Base-by-base conservation (phyloP, 2,329 filamentous ascomycete species). In the Aspergillus terreus region DNA sequence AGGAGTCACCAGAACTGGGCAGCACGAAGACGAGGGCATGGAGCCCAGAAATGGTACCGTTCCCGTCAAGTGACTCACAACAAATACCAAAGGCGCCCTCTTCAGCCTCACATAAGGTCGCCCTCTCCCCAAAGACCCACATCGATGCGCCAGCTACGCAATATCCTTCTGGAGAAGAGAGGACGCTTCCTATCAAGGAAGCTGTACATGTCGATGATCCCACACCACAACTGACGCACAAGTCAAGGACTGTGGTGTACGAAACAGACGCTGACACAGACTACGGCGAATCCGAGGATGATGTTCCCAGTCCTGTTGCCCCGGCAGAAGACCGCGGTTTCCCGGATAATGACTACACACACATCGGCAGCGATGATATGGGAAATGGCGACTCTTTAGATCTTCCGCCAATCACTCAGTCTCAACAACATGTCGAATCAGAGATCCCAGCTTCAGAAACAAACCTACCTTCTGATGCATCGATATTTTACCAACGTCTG, bases 261-360 rank as follows among this genome's bases (percentile, higher is more conserved):
- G 72, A 73, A 47, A 75, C 72, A 2, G 72, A 74, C 55, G 70
- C 63, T 2, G 71, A 74, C n/a, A 61, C 66, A 11, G 68, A 73
- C 12, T 63, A 64, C 25, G 63, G 60, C 21, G 68, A 70, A 7
- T 49, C 57, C 14, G 56, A 66, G n/a, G 57, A 66, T 36, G 58
- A 58, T 6, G 46, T 49, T 14, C 51, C 60, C 3, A 50, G 56
- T 43, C 43, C 40, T 33, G 47, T 58, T 27, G 51, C 50, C 17
- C 53, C 55, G 23, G 53, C 51, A 14, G 21, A 47, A 25, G 36
- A 48, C 15, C 41, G 21, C 9, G 30, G 35, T 19, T n/a, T 48
- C 6, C 4, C 21, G 2, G 36, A 44, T 15, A 23, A 48, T 5
- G 42, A 50, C 23, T 19, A 47, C 6, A 25, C 23, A 17, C 14